A percentile compares a stretch with the other conserved stretches of the same genome.
Evolutionary conservation across 2,329 filamentous ascomycete genomes (phyloP).

Genomic region (Cladophialophora carrionii): DNA sequence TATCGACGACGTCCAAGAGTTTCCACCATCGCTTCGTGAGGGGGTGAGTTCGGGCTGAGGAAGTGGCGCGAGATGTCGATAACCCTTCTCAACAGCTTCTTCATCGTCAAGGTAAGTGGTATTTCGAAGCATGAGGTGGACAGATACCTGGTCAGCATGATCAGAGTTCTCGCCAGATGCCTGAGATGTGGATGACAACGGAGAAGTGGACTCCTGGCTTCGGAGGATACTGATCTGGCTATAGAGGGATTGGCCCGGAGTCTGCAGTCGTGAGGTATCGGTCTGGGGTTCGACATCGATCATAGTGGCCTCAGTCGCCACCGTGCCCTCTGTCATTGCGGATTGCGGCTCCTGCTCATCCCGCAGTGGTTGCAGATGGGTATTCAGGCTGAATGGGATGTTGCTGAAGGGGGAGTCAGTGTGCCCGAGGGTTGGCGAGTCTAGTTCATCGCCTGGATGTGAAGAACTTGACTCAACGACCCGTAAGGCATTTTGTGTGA

Average conservation of each 20-base stretch:
- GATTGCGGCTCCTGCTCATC: conserved; percentile 41
- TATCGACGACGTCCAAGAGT: conserved; percentile 38
- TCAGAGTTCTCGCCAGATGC: conserved; percentile 47
- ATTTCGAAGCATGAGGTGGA: conserved; percentile 59
- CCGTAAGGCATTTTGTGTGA: conserved; percentile 39
- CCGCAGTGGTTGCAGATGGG: conserved; percentile 24
- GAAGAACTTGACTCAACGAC: conserved; percentile 23
- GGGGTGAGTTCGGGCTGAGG: conserved; percentile 27
- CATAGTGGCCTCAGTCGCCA: conserved; percentile 61
- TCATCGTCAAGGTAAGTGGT: conserved; percentile 49
- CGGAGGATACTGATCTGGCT: conserved; percentile 56
- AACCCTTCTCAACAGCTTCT: conserved; percentile 44
- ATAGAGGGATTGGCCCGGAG: conserved; percentile 49
- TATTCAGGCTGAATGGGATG: conserved; percentile 34
- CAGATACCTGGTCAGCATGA: conserved; percentile 57
- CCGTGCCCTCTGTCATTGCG: conserved; percentile 63
- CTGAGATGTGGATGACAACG: conserved; percentile 44
- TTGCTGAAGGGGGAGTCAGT: conserved; percentile 20
- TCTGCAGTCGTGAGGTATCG: conserved; percentile 49
- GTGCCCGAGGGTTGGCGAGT: conserved; percentile 55
- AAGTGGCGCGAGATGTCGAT: conserved; percentile 41
- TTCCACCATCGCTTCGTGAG: conserved; percentile 30
- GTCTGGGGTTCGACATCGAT: conserved; percentile 74
- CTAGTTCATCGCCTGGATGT: conserved; percentile 40
- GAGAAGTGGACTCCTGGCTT: conserved; percentile 49